Percentiles rank a stretch among this genome's conserved stretches.
These are phyloP conservation scores for Endoconidiophora polonica DNA, from an alignment of 2,329 filamentous ascomycete species.

Conservation along the genomic window DNA sequence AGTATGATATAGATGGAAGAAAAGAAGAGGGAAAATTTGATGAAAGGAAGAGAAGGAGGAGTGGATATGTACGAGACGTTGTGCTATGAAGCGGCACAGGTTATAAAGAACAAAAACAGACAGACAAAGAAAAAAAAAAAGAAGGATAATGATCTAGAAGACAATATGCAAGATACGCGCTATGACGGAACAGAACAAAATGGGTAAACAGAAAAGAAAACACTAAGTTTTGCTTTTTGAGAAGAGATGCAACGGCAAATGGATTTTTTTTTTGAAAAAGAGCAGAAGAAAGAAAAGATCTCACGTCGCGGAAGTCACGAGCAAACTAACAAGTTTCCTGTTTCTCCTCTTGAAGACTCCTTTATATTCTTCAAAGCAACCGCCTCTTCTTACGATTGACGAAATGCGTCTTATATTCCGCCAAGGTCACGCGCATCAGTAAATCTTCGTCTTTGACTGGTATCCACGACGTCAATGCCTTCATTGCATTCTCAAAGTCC, in stretches of 20 bases:
- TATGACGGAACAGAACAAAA: no score
- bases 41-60: background rate
- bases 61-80: no score
- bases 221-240: no score
- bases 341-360: background rate
- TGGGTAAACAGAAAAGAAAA: no score
- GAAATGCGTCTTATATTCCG: constrained; percentile 54
- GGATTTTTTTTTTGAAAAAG: background rate
- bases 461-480: constrained; percentile 83
- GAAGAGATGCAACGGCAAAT: background rate
- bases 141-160: constrained; percentile 5
- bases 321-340: background rate
- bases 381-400: constrained; percentile 12
- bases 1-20: background rate
- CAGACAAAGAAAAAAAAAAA: constrained; percentile 1
- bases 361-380: background rate
- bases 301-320: background rate
- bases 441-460: constrained; percentile 88
- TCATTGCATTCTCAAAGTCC: constrained; percentile 97
- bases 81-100: no score
- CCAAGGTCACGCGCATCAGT: constrained; percentile 74
- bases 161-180: background rate
- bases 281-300: background rate
- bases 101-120: background rate
- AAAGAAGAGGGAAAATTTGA: constrained; percentile 1